phyloP scores from a whole-genome alignment of 2,329 filamentous ascomycete species.

The Triangularia setosa region DNA sequence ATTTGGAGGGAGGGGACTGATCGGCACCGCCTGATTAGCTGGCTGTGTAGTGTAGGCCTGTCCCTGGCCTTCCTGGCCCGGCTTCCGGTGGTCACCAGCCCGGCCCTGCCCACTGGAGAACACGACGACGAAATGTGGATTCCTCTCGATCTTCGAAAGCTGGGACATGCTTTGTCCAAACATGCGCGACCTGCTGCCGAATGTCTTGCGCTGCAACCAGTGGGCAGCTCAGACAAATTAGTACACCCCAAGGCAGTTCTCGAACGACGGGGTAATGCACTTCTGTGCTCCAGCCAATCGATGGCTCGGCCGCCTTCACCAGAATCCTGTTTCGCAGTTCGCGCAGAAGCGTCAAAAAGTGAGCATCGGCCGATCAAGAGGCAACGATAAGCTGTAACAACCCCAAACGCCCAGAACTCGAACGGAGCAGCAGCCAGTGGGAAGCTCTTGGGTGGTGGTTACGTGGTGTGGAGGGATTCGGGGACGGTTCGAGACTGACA shows the following conservation, averaged over 20 bases:
- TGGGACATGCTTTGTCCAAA: background rate
- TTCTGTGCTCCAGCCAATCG: background rate
- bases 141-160: background rate
- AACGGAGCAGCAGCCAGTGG: background rate
- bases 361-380: background rate
- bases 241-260: background rate
- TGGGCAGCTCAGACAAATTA: background rate
- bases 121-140: background rate
- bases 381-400: background rate
- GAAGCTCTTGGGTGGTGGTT: background rate
- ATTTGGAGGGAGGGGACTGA: conserved; percentile 4
- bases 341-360: background rate
- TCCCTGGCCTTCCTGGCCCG: background rate
- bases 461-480: background rate
- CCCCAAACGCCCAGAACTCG: background rate
- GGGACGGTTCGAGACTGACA: background rate
- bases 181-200: background rate
- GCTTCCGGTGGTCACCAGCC: background rate
- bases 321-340: background rate
- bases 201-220: background rate
- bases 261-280: conserved; percentile 1
- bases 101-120: background rate
- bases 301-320: background rate
- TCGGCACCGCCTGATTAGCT: conserved; percentile 10
- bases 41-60: conserved; percentile 3